Percentiles rank a stretch among this genome's conserved stretches.
Evolutionary conservation across 2,329 filamentous ascomycete species (phyloP).

Genomic region (Colletotrichum salicis): DNA sequence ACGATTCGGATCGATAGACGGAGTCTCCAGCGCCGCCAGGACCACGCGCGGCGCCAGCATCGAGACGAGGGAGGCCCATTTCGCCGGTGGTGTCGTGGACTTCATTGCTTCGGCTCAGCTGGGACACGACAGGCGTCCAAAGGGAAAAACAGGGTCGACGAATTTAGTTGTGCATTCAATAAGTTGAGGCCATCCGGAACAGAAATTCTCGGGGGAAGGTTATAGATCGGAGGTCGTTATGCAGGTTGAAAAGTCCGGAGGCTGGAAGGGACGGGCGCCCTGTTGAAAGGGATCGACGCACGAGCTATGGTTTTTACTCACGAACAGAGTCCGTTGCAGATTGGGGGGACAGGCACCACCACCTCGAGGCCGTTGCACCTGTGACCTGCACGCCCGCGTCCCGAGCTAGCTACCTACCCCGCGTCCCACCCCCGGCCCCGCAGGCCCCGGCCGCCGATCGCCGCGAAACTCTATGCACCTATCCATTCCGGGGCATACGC

Average conservation of each 20-base stretch:
- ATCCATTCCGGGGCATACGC: neutral
- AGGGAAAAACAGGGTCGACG: neutral
- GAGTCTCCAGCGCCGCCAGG: slow-evolving; percentile 24
- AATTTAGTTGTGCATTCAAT: neutral
- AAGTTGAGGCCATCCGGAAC: slow-evolving; percentile 19
- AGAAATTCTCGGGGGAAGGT: neutral
- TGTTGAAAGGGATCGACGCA: slow-evolving; percentile 15
- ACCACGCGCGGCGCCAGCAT: neutral
- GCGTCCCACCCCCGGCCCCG: slow-evolving; percentile 21
- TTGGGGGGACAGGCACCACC: neutral
- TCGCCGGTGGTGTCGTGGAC: neutral
- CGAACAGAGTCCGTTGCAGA: slow-evolving; percentile 18
- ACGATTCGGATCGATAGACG: slow-evolving; percentile 37
- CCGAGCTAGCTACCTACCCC: slow-evolving; percentile 32
- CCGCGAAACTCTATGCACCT: slow-evolving; percentile 18
- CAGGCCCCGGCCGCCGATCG: slow-evolving; percentile 24
- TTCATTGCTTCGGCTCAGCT: slow-evolving; percentile 14
- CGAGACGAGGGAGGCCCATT: slow-evolving; percentile 14
- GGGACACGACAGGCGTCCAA: neutral
- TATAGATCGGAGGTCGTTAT: neutral
- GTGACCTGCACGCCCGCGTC: neutral
- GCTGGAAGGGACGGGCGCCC: neutral
- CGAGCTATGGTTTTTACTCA: slow-evolving; percentile 12
- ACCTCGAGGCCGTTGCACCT: slow-evolving; percentile 11
- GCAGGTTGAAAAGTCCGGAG: neutral